These are phyloP conservation scores for Pharus latifolius DNA, from an alignment of 176 grass and related monocot genomes.

Conservation along the genomic window DNA sequence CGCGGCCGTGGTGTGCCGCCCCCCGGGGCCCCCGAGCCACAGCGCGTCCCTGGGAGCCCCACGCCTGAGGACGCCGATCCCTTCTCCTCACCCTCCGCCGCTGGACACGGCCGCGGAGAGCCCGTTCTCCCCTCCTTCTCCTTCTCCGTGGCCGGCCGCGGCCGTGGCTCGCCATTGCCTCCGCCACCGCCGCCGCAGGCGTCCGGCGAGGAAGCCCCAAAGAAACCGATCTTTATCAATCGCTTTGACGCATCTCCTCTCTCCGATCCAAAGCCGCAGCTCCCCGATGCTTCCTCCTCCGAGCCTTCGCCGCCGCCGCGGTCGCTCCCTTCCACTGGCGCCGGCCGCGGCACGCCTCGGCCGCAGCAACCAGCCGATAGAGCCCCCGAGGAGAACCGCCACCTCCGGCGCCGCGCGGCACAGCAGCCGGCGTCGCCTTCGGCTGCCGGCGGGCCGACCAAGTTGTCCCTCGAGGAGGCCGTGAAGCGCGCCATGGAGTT, in stretches of 20 bases:
- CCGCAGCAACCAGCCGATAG: neutral
- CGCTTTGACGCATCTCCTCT: neutral
- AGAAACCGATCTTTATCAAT: conserved; percentile 18
- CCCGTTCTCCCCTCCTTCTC: conserved; percentile 8
- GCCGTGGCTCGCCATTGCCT: neutral
- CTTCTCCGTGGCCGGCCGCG: conserved; percentile 21
- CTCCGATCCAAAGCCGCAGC: neutral
- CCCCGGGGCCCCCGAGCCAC: neutral
- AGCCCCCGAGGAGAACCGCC: conserved; percentile 45
- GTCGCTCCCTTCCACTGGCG: conserved; percentile 19
- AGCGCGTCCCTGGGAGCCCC: conserved; percentile 20
- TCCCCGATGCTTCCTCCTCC: neutral
- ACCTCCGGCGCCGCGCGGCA: conserved; percentile 27
- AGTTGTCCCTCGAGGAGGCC: conserved; percentile 37
- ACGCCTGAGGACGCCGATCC: conserved; percentile 16
- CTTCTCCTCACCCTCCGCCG: neutral
- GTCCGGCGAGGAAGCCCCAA: neutral
- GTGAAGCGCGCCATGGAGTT: conserved; percentile 54
- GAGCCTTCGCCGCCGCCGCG: neutral
- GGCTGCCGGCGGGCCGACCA: neutral
- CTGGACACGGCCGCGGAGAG: conserved; percentile 26
- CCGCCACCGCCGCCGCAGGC: neutral
- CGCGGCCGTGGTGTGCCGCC: conserved; percentile 25
- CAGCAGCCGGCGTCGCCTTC: neutral
- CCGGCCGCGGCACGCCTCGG: conserved; percentile 52